Evolutionary conservation across 192 early-diverging fungal genomes (phyloP).

Genomic region (Entomortierella beljakovae): DNA sequence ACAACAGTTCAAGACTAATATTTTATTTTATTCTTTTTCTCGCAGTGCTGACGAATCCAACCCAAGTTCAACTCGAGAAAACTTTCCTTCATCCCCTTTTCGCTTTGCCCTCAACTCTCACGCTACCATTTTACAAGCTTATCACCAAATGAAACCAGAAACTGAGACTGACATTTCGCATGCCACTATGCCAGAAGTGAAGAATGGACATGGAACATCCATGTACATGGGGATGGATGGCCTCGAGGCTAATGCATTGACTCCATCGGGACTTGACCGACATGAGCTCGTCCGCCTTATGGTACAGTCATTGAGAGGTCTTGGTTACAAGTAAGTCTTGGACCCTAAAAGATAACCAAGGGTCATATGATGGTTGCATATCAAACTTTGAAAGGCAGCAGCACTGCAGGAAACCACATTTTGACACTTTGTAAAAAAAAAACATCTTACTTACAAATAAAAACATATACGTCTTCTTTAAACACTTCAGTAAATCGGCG

Average conservation of each 20-base stretch:
- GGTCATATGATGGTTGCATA: not conserved
- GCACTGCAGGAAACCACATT: not conserved
- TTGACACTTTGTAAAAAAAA: too few species aligned
- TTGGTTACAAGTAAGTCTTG: constrained; percentile 78
- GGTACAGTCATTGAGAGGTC: constrained; percentile 84
- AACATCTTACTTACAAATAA: not conserved
- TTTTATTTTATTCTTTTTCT: not conserved
- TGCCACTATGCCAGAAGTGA: not conserved
- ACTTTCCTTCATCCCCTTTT: not conserved
- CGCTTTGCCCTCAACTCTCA: not conserved
- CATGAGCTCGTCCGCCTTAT: constrained; percentile 91
- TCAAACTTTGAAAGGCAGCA: not conserved
- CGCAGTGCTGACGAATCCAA: constrained; percentile 9
- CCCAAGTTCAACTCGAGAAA: constrained; percentile 11
- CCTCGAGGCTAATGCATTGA: not conserved
- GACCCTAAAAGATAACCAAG: not conserved
- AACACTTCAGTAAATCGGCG: constrained; percentile 68
- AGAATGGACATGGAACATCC: constrained; percentile 19
- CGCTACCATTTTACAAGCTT: too few species aligned
- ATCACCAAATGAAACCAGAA: constrained; percentile 36
- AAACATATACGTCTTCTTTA: not conserved
- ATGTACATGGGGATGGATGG: constrained; percentile 20
- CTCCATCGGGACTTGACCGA: constrained; percentile 41
- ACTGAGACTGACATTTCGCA: constrained; percentile 6
- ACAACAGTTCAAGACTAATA: too few species aligned